A percentile compares a stretch with the other conserved stretches of the same genome.
These are phyloP conservation scores for Raphidocelis subcapitata DNA, from an alignment of 139 green algal species.

Conservation along the genomic window DNA sequence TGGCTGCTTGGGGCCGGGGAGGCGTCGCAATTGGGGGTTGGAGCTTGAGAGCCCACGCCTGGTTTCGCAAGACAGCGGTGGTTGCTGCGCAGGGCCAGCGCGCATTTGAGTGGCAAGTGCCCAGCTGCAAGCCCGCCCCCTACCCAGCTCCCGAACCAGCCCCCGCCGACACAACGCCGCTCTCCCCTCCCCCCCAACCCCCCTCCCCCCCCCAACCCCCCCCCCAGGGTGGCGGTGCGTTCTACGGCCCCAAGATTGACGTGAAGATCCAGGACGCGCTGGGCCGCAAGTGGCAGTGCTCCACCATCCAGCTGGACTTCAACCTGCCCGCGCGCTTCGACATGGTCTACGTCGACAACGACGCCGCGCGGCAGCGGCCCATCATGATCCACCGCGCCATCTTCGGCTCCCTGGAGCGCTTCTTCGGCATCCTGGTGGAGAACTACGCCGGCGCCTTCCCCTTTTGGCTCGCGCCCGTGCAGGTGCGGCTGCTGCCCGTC, in stretches of 20 bases:
- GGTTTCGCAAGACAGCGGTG: too few species aligned
- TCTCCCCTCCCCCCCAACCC: too few species aligned
- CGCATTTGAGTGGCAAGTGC: too few species aligned
- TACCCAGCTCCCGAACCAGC: too few species aligned
- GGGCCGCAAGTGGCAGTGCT: constrained; percentile 98
- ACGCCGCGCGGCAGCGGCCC: constrained; percentile 71
- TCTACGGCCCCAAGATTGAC: constrained; percentile 99
- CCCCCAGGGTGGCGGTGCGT: constrained; percentile 86
- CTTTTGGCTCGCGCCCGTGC: constrained; percentile 89
- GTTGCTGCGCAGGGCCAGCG: too few species aligned
- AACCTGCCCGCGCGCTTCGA: constrained; percentile 96
- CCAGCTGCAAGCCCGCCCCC: too few species aligned
- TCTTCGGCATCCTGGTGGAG: constrained; percentile 98
- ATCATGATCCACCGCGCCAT: constrained; percentile 99
- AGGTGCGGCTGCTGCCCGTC: constrained; percentile 84
- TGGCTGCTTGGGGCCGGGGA: too few species aligned
- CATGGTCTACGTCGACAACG: constrained; percentile 83
- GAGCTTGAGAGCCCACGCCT: too few species aligned
- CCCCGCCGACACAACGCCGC: too few species aligned
- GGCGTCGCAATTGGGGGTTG: too few species aligned
- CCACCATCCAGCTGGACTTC: constrained; percentile 99
- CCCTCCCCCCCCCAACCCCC: too few species aligned
- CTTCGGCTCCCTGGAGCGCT: constrained; percentile 83
- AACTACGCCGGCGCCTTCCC: constrained; percentile 95
- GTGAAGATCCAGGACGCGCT: constrained; percentile 94